Evolutionary conservation across 140 eudicot species (phyloP).

Genomic region (Artemisia princeps): DNA sequence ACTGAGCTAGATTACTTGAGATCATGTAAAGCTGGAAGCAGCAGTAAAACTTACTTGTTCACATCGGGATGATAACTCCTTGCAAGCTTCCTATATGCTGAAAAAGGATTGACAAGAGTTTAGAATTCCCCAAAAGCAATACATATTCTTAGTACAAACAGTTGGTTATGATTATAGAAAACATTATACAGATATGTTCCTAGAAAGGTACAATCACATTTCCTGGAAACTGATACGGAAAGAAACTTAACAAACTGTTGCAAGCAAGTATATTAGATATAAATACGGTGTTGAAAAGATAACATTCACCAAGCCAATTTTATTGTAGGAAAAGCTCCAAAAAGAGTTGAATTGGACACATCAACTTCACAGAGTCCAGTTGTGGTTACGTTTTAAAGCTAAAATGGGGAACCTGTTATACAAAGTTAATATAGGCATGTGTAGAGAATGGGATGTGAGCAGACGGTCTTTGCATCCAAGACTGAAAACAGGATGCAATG

Average conservation of each 20-base stretch:
- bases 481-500: too few species aligned
- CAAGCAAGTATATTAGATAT: constrained; percentile 6
- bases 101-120: constrained; percentile 16
- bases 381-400: neutral
- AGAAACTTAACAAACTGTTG: constrained; percentile 4
- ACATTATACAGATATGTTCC: constrained; percentile 7
- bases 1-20: constrained; percentile 8
- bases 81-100: constrained; percentile 98
- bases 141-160: constrained; percentile 2
- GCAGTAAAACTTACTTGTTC: constrained; percentile 70
- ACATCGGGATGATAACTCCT: constrained; percentile 97
- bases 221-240: constrained; percentile 3
- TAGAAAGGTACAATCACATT: neutral
- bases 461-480: too few species aligned
- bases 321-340: constrained; percentile 11
- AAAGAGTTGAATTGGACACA: neutral
- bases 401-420: too few species aligned
- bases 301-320: constrained; percentile 8
- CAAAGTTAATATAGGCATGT: too few species aligned
- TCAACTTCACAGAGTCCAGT: neutral
- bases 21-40: constrained; percentile 10
- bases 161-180: constrained; percentile 13
- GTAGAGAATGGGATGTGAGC: too few species aligned
- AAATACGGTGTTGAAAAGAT: constrained; percentile 2
- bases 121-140: constrained; percentile 1